Evolutionary conservation across 2,329 filamentous ascomycete genomes (phyloP), one percentile per base, ranked within the genome.

Genomic region (Lasiodiplodia gonubiensis): DNA sequence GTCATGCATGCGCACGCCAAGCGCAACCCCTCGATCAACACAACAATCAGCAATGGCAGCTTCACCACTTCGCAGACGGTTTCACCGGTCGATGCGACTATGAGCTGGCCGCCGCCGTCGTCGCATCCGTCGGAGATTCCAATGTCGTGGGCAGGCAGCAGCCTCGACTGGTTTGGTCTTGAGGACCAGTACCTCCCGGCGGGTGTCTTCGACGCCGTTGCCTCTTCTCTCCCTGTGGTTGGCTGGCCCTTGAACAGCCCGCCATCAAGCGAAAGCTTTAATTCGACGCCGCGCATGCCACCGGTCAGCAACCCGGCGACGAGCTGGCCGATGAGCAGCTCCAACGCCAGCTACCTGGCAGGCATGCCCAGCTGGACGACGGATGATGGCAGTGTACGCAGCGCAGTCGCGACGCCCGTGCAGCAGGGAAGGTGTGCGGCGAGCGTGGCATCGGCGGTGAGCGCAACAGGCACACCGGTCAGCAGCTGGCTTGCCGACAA

Each of bases 121-220:
- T 52, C 54, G 10, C 54, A 52, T 16, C 64, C 52, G 2, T 27
- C 49, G 12, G 65, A 67, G 42, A 60, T 67, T 25, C 42, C 54
- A 35, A 67, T 61, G 65, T 61, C 54, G 8, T 67, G 65, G 65
- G 54, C 65, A 7, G 65, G 65, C 54, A 60, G 54, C 46, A 60
- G 54, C 42, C 65, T 67, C 46, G 65, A 67, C 65, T 67, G 65
- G 65, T 67, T 67, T 39, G 65, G 65, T 1, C 54, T 60, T 8
- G 65, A 67, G 33, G 65, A 67, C 46, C 65, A 67, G 25, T 67
- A 67, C 18, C 65, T 67, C n/a, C 65, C 65, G 10, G 65, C 65
- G 1, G 65, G 65, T 14, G 65, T 67, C 21, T 67, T 67, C 39
- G 65, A 67, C 25, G 65, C 65, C 16, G 65, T 67, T 21, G 54